These are phyloP conservation scores for Penicillium lividum DNA, from an alignment of 495 filamentous ascomycete species.

Conservation along the genomic window DNA sequence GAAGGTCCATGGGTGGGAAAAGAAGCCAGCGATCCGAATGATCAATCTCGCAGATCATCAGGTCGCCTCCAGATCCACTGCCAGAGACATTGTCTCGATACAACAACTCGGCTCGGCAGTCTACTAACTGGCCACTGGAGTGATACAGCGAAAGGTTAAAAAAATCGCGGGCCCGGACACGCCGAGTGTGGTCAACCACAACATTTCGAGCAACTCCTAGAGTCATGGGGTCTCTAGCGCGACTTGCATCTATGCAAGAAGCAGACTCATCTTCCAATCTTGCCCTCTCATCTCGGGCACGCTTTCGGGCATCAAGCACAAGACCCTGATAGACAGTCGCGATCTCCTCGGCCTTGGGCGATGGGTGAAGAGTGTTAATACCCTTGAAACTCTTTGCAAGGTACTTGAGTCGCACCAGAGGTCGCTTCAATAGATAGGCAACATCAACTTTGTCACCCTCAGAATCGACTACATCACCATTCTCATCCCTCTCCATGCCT, in stretches of 20 bases:
- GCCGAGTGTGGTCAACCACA: slow-evolving; percentile 67
- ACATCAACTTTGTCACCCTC: slow-evolving; percentile 93
- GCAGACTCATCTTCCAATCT: slow-evolving; percentile 91
- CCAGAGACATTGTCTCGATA: slow-evolving; percentile 73
- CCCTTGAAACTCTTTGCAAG: slow-evolving; percentile 81
- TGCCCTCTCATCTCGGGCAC: slow-evolving; percentile 81
- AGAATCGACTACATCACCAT: slow-evolving; percentile 73
- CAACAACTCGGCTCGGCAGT: slow-evolving; percentile 86
- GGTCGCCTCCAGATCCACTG: slow-evolving; percentile 63
- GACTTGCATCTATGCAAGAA: slow-evolving; percentile 74
- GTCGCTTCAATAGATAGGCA: slow-evolving; percentile 86
- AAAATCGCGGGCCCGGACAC: slow-evolving; percentile 83
- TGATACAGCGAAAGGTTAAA: slow-evolving; percentile 86
- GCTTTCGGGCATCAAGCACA: slow-evolving; percentile 71
- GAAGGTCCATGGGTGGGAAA: slow-evolving; percentile 75
- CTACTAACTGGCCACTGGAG: slow-evolving; percentile 84
- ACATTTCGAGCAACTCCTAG: slow-evolving; percentile 68
- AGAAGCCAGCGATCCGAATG: slow-evolving; percentile 77
- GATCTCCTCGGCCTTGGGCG: slow-evolving; percentile 57
- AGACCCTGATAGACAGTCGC: slow-evolving; percentile 65
- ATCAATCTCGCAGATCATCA: slow-evolving; percentile 88
- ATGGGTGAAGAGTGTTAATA: slow-evolving; percentile 57
- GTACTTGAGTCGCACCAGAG: slow-evolving; percentile 85
- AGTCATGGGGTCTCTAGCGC: slow-evolving; percentile 74
- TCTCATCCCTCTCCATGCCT: slow-evolving; percentile 71